Conservation (phyloP, 2,329 filamentous ascomycete genomes). For the Colletotrichum kahawae region DNA sequence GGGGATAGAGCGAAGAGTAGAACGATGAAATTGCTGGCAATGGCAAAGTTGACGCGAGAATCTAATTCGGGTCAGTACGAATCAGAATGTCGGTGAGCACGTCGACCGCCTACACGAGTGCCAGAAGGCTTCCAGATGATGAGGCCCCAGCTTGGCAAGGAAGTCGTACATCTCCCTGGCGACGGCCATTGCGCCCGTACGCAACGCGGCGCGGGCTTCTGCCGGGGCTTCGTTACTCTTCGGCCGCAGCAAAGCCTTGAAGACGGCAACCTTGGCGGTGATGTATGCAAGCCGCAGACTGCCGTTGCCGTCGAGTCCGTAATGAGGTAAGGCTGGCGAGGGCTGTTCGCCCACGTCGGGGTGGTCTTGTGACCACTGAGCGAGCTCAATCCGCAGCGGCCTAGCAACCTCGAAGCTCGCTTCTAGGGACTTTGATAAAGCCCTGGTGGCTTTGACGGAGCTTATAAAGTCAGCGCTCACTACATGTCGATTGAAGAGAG, state of each 20-base stretch:
- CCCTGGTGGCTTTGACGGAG: neutral
- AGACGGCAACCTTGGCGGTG: neutral
- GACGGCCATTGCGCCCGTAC: neutral
- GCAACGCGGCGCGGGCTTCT: neutral
- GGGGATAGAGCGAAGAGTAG: neutral
- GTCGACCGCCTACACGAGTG: neutral
- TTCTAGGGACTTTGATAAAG: neutral
- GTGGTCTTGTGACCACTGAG: neutral
- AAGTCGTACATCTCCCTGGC: conserved; percentile 13
- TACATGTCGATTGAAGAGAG: neutral
- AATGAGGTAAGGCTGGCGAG: neutral
- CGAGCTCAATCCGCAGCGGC: conserved; percentile 1
- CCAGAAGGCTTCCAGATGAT: conserved; percentile 10
- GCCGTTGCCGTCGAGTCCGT: neutral
- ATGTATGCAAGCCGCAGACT: conserved; percentile 6
- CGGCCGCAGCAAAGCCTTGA: neutral
- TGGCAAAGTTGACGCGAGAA: conserved; percentile 14
- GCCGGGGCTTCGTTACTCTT: neutral
- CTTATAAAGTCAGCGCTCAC: neutral
- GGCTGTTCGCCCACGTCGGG: neutral
- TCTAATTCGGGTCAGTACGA: neutral
- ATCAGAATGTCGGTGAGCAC: fast-evolving
- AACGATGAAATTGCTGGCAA: conserved; percentile 4
- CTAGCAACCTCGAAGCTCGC: conserved; percentile 7
- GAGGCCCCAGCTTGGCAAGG: neutral